Evolutionary conservation across 208 protist species (phyloP).

Genomic region (Trypanosoma vivax): DNA sequence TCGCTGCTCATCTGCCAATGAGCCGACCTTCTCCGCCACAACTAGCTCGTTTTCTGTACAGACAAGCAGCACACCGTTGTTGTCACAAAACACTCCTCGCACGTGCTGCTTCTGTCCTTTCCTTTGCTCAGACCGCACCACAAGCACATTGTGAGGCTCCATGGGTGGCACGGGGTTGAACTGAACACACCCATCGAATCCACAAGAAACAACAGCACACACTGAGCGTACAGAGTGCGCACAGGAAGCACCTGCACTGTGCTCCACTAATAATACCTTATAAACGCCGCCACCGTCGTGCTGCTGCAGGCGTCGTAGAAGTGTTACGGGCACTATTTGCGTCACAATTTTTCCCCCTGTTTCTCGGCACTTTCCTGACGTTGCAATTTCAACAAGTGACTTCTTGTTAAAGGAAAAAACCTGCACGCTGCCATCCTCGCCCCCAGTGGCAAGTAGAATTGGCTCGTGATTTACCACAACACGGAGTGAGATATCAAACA

Average conservation of each 20-base stretch:
- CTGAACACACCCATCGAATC: constrained; percentile 47
- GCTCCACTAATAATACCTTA: constrained; percentile 23
- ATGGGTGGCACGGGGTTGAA: constrained; percentile 5
- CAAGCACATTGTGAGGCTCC: no score
- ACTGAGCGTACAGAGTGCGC: background rate
- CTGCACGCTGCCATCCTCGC: constrained; percentile 60
- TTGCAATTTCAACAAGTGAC: background rate
- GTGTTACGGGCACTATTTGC: background rate
- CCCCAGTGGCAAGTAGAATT: constrained; percentile 27
- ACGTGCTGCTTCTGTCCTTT: constrained; percentile 9
- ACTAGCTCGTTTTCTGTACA: constrained; percentile 20
- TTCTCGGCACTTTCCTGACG: background rate
- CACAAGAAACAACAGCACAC: constrained; percentile 30
- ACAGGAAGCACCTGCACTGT: background rate
- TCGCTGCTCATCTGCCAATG: background rate
- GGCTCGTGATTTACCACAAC: background rate
- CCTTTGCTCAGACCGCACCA: no score
- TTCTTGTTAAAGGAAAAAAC: constrained; percentile 14
- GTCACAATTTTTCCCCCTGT: background rate
- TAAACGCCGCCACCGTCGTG: constrained; percentile 63
- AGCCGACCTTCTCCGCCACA: background rate
- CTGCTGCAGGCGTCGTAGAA: constrained; percentile 18
- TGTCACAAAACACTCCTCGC: constrained; percentile 14
- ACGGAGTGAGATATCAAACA: constrained; percentile 57
- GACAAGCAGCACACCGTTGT: constrained; percentile 5